A percentile compares a stretch with the other conserved stretches of the same genome.
Evolutionary conservation across 148 eudicot genomes (phyloP).

Genomic region (Pouteria glomerata): DNA sequence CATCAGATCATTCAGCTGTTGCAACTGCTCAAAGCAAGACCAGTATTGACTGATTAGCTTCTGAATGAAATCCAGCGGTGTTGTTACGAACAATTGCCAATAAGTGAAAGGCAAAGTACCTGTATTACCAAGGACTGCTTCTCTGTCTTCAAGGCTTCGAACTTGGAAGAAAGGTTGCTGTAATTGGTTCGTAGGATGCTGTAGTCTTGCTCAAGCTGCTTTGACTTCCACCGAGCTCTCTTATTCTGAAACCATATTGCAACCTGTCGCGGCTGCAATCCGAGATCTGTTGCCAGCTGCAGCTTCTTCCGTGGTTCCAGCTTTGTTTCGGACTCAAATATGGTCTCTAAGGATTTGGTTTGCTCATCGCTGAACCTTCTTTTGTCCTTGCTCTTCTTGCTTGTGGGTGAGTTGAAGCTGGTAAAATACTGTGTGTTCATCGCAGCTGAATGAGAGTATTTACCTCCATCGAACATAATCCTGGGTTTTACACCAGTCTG

Average conservation of each 20-base stretch:
- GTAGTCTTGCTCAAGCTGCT: background rate
- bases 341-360: background rate
- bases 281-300: background rate
- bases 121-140: background rate
- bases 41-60: background rate
- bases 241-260: background rate
- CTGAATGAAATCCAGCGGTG: background rate
- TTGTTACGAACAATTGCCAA: background rate
- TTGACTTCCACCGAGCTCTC: background rate
- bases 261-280: background rate
- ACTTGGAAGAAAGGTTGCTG: background rate
- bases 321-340: background rate
- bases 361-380: background rate
- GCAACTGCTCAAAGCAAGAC: background rate
- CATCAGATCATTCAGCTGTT: background rate
- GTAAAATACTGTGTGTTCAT: too few species aligned
- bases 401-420: too few species aligned
- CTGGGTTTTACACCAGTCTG: background rate
- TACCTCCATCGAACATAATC: background rate
- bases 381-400: background rate
- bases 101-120: background rate
- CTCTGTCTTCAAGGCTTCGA: background rate
- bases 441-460: background rate
- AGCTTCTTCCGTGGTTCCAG: background rate
- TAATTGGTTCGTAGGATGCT: background rate